A percentile compares a stretch with the other conserved stretches of the same genome.
Conservation (phyloP, 495 filamentous ascomycete genomes). For the Penicillium herquei region DNA sequence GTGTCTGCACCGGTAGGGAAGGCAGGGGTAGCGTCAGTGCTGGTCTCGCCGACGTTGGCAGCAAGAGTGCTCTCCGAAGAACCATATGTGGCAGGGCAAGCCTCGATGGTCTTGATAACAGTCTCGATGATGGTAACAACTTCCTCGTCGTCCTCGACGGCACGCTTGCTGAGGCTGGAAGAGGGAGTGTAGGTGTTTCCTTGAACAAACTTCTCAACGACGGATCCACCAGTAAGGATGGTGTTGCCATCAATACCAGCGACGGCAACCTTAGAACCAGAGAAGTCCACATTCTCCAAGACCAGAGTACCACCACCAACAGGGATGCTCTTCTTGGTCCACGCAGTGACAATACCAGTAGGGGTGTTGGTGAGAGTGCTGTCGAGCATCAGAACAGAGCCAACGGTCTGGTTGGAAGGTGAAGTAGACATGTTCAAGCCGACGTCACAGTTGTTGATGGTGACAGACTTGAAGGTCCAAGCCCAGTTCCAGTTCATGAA, state of each 20-base stretch:
- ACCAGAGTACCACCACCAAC: conserved; percentile 74
- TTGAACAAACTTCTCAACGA: conserved; percentile 71
- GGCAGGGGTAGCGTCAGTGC: conserved; percentile 2
- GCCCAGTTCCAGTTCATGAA: conserved; percentile 96
- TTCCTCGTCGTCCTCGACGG: conserved; percentile 12
- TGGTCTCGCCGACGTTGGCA: conserved; percentile 9
- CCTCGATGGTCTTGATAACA: conserved; percentile 21
- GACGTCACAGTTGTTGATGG: conserved; percentile 75
- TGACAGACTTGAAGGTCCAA: conserved; percentile 80
- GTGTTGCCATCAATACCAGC: conserved; percentile 48
- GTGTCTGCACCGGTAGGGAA: conserved; percentile 1
- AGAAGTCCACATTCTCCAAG: conserved; percentile 84
- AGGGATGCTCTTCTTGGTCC: conserved; percentile 55
- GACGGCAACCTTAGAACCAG: conserved; percentile 53
- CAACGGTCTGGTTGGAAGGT: conserved; percentile 62
- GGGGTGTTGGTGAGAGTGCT: conserved; percentile 71
- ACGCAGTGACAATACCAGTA: conserved; percentile 72
- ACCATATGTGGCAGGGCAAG: conserved; percentile 12
- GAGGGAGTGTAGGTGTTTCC: conserved; percentile 63
- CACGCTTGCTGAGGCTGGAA: conserved; percentile 28
- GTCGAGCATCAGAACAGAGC: conserved; percentile 80
- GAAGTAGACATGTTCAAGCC: conserved; percentile 80
- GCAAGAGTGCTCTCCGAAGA: conserved; percentile 7
- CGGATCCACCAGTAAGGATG: conserved; percentile 69
- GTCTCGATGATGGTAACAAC: conserved; percentile 29